These are phyloP conservation scores for Cenchrus fungigraminus DNA, from an alignment of 176 grass and related monocot genomes.

Conservation along the genomic window DNA sequence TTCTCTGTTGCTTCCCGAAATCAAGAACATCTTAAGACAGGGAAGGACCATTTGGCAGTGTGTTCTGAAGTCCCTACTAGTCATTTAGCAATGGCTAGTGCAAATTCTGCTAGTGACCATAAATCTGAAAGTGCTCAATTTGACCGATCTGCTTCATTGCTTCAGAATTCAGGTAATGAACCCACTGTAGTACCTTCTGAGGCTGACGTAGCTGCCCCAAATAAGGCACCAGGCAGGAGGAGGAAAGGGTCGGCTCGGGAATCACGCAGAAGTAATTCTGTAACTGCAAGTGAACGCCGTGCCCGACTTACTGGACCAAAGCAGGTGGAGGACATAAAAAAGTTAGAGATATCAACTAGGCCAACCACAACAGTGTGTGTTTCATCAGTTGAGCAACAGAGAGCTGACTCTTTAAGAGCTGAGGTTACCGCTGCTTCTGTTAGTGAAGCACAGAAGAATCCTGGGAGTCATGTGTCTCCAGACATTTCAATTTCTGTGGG, in stretches of 20 bases:
- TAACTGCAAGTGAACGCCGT: conserved; percentile 58
- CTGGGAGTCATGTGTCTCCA: conserved; percentile 27
- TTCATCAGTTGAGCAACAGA: conserved; percentile 40
- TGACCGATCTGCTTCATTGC: too few species aligned
- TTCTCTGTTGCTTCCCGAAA: conserved; percentile 36
- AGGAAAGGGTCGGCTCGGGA: conserved; percentile 59
- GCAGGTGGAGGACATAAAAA: conserved; percentile 48
- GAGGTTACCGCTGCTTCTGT: conserved; percentile 31
- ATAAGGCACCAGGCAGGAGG: conserved; percentile 59
- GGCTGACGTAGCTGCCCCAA: conserved; percentile 34
- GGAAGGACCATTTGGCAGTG: conserved; percentile 41
- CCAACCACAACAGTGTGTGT: background rate
- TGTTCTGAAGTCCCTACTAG: conserved; percentile 27
- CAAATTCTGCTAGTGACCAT: too few species aligned
- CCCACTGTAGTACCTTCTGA: conserved; percentile 36
- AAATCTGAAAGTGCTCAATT: too few species aligned
- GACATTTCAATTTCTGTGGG: conserved; percentile 17
- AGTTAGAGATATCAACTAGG: conserved; percentile 36
- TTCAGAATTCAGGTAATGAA: conserved; percentile 9
- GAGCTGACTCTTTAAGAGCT: conserved; percentile 21
- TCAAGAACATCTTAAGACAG: conserved; percentile 46
- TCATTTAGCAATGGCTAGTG: background rate
- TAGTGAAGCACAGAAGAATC: conserved; percentile 31
- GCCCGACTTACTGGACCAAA: conserved; percentile 61
- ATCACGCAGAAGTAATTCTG: conserved; percentile 61